Conservation (phyloP, 202 grass and related monocot genomes). For the Dendrocalamus latiflorus region DNA sequence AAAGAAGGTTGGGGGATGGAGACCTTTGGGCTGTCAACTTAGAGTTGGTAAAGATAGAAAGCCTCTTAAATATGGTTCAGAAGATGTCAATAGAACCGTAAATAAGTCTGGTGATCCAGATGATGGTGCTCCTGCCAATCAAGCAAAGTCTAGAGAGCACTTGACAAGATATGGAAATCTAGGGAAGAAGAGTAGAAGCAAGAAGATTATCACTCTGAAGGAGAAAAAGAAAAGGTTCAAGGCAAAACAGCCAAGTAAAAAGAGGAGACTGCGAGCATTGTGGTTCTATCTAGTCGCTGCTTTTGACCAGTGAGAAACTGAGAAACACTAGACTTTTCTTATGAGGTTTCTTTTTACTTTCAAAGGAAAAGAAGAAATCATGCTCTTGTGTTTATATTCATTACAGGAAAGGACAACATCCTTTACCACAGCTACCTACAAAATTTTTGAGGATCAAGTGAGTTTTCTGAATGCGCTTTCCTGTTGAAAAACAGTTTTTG, state of each 20-base stretch:
- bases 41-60: slow-evolving; percentile 51
- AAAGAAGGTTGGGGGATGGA: too few species aligned
- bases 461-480: slow-evolving; percentile 14
- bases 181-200: slow-evolving; percentile 31
- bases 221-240: slow-evolving; percentile 33
- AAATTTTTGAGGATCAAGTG: slow-evolving; percentile 71
- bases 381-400: slow-evolving; percentile 17
- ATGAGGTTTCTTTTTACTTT: neutral
- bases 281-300: slow-evolving; percentile 67
- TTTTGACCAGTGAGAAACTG: slow-evolving; percentile 78
- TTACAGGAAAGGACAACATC: slow-evolving; percentile 57
- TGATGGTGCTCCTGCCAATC: slow-evolving; percentile 24
- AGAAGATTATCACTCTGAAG: slow-evolving; percentile 17
- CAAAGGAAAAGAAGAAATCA: neutral
- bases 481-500: neutral
- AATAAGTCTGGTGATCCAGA: slow-evolving; percentile 30
- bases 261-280: slow-evolving; percentile 43
- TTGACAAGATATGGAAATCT: slow-evolving; percentile 9
- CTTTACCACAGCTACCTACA: slow-evolving; percentile 53
- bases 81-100: slow-evolving; percentile 20
- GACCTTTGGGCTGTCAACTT: too few species aligned
- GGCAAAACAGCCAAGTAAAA: slow-evolving; percentile 15
- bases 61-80: slow-evolving; percentile 23
- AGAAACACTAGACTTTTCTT: slow-evolving; percentile 28
- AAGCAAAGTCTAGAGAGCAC: slow-evolving; percentile 36